Evolutionary conservation across 805 yeast genomes (phyloP).

Genomic region (Metschnikowia matae): DNA sequence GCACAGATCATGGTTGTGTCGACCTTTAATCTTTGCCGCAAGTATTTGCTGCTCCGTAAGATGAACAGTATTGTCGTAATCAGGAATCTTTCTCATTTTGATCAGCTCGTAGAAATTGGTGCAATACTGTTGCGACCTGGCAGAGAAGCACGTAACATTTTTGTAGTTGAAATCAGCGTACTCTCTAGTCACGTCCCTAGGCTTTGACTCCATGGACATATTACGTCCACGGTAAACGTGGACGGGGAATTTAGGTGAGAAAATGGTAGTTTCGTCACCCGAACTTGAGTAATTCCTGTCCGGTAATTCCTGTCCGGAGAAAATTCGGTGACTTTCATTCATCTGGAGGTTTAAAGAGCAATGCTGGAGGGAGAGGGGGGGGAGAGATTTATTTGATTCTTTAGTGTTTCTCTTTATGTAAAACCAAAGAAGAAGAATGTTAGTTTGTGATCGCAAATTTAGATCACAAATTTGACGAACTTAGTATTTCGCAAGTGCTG

Average conservation of each 20-base stretch:
- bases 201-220: neutral
- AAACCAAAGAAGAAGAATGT: neutral
- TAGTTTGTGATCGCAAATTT: neutral
- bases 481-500: neutral
- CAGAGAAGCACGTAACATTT: neutral
- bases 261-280: neutral
- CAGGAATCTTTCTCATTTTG: neutral
- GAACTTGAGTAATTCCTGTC: neutral
- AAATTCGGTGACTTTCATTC: neutral
- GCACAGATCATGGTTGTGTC: neutral
- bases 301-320: neutral
- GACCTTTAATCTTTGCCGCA: neutral
- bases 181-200: neutral
- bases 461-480: neutral
- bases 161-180: neutral
- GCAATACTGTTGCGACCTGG: neutral
- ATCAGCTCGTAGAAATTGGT: neutral
- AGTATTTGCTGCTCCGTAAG: neutral
- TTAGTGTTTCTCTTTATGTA: neutral
- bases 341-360: neutral
- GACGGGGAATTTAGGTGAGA: neutral
- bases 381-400: neutral
- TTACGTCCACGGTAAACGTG: neutral
- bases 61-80: neutral
- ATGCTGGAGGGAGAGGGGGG: neutral